Percentiles rank a stretch among this genome's conserved stretches.
Conservation (phyloP, 2,329 filamentous ascomycete genomes). For the Nothophaeocryptopus gaeumannii region DNA sequence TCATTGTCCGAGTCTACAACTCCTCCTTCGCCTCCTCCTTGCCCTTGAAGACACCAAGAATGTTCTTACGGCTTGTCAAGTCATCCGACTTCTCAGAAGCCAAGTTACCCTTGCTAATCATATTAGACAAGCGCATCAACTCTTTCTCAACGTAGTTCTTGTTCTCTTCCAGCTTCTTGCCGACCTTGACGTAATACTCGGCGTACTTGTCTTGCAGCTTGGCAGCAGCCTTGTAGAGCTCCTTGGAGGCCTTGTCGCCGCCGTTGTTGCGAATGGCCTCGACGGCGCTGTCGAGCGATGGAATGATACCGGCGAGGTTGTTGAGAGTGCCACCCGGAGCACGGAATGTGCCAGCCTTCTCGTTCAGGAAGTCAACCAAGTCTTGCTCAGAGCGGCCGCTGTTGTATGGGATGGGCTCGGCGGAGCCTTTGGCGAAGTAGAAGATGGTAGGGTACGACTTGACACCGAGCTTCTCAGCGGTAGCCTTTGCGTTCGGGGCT, state of each 20-base stretch:
- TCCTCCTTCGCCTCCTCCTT: background rate
- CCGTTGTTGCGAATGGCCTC: slow-evolving; percentile 60
- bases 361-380: slow-evolving; percentile 79
- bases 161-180: slow-evolving; percentile 78
- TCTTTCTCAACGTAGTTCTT: slow-evolving; percentile 82
- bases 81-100: slow-evolving; percentile 86
- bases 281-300: slow-evolving; percentile 72
- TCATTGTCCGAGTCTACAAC: no score
- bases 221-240: slow-evolving; percentile 69
- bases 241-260: slow-evolving; percentile 64
- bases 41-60: slow-evolving; percentile 70
- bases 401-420: slow-evolving; percentile 66
- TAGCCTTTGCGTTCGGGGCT: slow-evolving; percentile 76
- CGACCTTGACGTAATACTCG: slow-evolving; percentile 84
- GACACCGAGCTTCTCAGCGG: slow-evolving; percentile 72
- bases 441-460: slow-evolving; percentile 94
- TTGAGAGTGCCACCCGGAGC: slow-evolving; percentile 76
- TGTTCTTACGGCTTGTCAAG: slow-evolving; percentile 80
- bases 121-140: slow-evolving; percentile 71
- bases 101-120: slow-evolving; percentile 82
- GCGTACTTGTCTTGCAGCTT: slow-evolving; percentile 76
- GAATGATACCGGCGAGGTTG: slow-evolving; percentile 75
- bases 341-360: slow-evolving; percentile 84
- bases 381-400: slow-evolving; percentile 74
- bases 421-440: slow-evolving; percentile 87